Base-by-base conservation (phyloP, 257 asterid genomes). In the Nicotiana sylvestris region DNA sequence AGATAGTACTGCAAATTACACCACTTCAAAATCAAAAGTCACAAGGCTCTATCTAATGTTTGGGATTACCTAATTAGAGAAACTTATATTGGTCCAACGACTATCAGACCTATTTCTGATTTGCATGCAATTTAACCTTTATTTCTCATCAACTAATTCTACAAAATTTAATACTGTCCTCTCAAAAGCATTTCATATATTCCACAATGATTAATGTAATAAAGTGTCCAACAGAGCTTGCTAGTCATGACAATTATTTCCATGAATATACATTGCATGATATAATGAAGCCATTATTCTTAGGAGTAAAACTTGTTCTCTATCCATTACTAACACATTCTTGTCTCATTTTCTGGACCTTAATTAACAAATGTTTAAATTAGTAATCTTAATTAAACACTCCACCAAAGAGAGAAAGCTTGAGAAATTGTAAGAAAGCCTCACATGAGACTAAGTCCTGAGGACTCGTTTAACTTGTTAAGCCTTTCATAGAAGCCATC, bases 361-460 rank as follows among this genome's bases (percentile, higher is more conserved):
- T 7, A 43, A 43, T 43, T 43, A 43, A 43, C 11, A 7, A 39
- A 66, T 27, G 33, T 29, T 0, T 3, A 66, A 66, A 66, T 8
- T 12, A 65, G 4, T 15, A 27, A n/a, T 9, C 32, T n/a, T 35
- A 35, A 35, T 35, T 25, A 27, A 25, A 4, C 6, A 66, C 4
- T 66, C 29, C 33, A 27, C n/a, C 0, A 66, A 0, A 66, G 3
- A 16, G 62, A 56, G 3, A 56, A 4, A 56, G 21, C 9, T 56
- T 56, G 18, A 69, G 56, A 5, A 53, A 77, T 85, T 84, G 90
- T 81, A 77, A 69, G 29, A 29, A 32, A 53, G 27, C 64, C 92
- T 88, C 81, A 94, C 98, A 90, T 82, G 58, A 84, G 84, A 83
- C 94, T 91, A 85, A 94, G 96, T 64, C 97, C 98, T 3, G 97